Evolutionary conservation across 345 rosid species (phyloP).

Genomic region (Euphorbia peplus): DNA sequence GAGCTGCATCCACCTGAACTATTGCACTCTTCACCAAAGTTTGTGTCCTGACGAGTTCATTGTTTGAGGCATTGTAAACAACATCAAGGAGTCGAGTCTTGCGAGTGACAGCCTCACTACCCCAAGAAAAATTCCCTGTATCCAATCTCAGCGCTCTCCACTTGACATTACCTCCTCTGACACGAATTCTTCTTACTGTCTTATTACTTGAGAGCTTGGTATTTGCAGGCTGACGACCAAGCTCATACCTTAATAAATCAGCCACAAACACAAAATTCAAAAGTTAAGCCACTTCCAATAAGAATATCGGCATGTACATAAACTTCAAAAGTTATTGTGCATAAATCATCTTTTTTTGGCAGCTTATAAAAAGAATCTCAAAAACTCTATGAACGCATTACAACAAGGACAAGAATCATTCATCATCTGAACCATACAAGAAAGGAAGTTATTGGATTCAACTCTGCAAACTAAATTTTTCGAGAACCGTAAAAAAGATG

Average conservation of each 20-base stretch:
- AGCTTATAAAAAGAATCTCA: no score
- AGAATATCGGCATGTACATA: no score
- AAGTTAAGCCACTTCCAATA: background rate
- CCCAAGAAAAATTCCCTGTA: slow-evolving; percentile 22
- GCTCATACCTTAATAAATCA: slow-evolving; percentile 19
- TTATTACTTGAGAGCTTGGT: slow-evolving; percentile 22
- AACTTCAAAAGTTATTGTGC: no score
- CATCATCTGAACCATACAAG: no score
- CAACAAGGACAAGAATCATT: no score
- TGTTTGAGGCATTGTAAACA: slow-evolving; percentile 24
- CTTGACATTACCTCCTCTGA: slow-evolving; percentile 24
- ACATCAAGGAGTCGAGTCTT: slow-evolving; percentile 24
- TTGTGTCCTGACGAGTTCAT: slow-evolving; percentile 23
- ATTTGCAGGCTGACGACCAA: slow-evolving; percentile 24
- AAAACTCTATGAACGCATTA: no score
- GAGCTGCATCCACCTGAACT: slow-evolving; percentile 26
- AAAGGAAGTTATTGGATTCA: no score
- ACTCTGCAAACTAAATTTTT: no score
- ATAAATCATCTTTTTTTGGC: no score
- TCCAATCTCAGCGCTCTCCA: slow-evolving; percentile 23
- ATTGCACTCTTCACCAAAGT: slow-evolving; percentile 22
- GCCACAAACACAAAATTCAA: background rate
- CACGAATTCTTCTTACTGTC: slow-evolving; percentile 23
- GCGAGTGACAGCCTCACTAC: slow-evolving; percentile 21
- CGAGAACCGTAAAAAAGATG: no score